Evolutionary conservation across 2,329 filamentous ascomycete genomes (phyloP).

Genomic region (Lachnellula arida): DNA sequence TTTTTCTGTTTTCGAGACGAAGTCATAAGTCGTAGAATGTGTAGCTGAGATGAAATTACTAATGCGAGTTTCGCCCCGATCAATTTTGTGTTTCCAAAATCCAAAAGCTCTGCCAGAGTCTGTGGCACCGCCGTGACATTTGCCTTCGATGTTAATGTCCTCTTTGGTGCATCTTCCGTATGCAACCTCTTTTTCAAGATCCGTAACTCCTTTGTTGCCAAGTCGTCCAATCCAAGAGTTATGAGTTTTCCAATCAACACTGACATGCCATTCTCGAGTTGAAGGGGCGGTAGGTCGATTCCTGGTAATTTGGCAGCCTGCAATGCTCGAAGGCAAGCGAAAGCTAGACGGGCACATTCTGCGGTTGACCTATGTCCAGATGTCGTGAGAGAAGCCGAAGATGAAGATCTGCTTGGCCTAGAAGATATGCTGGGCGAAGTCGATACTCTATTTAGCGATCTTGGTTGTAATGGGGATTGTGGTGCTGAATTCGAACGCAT

Average conservation of each 20-base stretch:
- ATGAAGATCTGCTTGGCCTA: constrained; percentile 35
- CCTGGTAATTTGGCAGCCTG: constrained; percentile 47
- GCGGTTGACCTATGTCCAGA: constrained; percentile 33
- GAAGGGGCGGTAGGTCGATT: constrained; percentile 54
- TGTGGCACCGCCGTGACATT: constrained; percentile 36
- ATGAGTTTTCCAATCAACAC: constrained; percentile 64
- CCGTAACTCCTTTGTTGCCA: constrained; percentile 64
- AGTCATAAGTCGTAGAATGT: constrained; percentile 59
- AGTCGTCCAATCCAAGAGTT: constrained; percentile 57
- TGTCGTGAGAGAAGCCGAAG: constrained; percentile 29
- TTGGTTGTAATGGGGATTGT: constrained; percentile 56
- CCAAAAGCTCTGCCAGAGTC: constrained; percentile 55
- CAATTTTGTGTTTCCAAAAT: constrained; percentile 47
- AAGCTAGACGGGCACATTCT: constrained; percentile 66
- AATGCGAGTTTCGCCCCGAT: constrained; percentile 46
- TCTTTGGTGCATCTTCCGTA: constrained; percentile 31
- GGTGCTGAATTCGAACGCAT: constrained; percentile 54
- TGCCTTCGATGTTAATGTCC: constrained; percentile 18
- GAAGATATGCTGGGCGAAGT: constrained; percentile 54
- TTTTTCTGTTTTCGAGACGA: constrained; percentile 54
- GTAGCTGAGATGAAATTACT: constrained; percentile 59
- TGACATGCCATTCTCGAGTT: constrained; percentile 70
- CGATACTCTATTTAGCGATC: constrained; percentile 55
- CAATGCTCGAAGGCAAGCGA: constrained; percentile 56
- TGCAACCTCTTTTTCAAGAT: constrained; percentile 62